phyloP scores from a whole-genome alignment of 139 green algal species.

The Asterochloris erici region DNA sequence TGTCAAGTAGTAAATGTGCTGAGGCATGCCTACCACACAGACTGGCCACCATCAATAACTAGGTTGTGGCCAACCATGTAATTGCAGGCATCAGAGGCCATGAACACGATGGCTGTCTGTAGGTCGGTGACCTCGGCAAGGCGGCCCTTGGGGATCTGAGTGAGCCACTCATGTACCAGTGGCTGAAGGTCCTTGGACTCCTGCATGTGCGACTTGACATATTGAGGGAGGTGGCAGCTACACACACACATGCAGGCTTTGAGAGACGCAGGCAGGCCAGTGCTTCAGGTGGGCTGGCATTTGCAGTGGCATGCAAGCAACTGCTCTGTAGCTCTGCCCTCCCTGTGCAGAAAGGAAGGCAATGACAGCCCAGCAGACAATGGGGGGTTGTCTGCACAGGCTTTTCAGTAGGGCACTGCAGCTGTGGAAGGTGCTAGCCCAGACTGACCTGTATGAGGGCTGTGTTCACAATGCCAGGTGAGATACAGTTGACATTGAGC shows the following conservation, averaged over 20 bases:
- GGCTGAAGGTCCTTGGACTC: conserved; percentile 36
- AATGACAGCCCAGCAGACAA: background rate
- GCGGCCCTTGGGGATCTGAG: conserved; percentile 32
- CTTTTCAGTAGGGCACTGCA: background rate
- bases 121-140: conserved; percentile 43
- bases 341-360: background rate
- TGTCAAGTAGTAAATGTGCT: no score
- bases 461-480: conserved; percentile 50
- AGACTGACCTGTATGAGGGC: conserved; percentile 37
- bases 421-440: background rate
- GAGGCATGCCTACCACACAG: conserved; percentile 1
- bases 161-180: conserved; percentile 35
- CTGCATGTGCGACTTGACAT: background rate
- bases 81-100: conserved; percentile 33
- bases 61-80: conserved; percentile 52
- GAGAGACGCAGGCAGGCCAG: no score
- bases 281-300: no score
- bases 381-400: background rate
- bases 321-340: background rate
- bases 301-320: background rate
- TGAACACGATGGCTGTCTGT: conserved; percentile 41
- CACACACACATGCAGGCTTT: no score
- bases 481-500: conserved; percentile 49
- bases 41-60: conserved; percentile 41
- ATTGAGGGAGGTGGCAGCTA: no score